Conservation (phyloP, 106 monocot species). For the Dendrobium chrysotoxum region DNA sequence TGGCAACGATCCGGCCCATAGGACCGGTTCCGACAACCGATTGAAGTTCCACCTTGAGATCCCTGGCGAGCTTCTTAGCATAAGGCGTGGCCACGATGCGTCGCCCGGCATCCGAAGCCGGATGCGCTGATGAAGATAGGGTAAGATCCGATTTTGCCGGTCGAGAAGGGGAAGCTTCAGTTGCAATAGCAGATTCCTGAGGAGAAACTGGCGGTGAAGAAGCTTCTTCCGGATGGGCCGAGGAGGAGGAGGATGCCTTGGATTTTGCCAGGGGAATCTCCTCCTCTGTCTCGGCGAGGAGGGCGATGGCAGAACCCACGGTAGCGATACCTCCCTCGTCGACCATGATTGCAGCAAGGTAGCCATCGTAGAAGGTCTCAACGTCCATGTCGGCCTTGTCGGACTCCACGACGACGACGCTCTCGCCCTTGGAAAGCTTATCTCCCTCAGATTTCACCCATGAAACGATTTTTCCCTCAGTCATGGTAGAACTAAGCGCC, state of each 20-base stretch:
- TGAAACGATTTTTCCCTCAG: conserved; percentile 66
- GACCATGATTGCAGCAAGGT: conserved; percentile 58
- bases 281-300: conserved; percentile 59
- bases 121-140: conserved; percentile 19
- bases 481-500: conserved; percentile 70
- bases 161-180: conserved; percentile 9
- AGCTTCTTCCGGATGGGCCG: conserved; percentile 3
- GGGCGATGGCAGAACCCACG: conserved; percentile 71
- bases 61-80: conserved; percentile 91
- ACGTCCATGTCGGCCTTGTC: conserved; percentile 92
- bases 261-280: conserved; percentile 46
- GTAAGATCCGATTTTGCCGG: neutral
- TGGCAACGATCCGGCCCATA: conserved; percentile 83
- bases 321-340: conserved; percentile 43
- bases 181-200: neutral
- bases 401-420: conserved; percentile 73
- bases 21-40: conserved; percentile 62
- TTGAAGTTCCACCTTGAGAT: conserved; percentile 56
- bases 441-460: conserved; percentile 70
- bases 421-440: conserved; percentile 54
- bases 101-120: conserved; percentile 43
- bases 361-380: conserved; percentile 77
- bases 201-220: neutral
- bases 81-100: conserved; percentile 83
- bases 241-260: conserved; percentile 15